Base-by-base conservation (phyloP, 169 alveolate species). In the Eimeria praecox region DNA sequence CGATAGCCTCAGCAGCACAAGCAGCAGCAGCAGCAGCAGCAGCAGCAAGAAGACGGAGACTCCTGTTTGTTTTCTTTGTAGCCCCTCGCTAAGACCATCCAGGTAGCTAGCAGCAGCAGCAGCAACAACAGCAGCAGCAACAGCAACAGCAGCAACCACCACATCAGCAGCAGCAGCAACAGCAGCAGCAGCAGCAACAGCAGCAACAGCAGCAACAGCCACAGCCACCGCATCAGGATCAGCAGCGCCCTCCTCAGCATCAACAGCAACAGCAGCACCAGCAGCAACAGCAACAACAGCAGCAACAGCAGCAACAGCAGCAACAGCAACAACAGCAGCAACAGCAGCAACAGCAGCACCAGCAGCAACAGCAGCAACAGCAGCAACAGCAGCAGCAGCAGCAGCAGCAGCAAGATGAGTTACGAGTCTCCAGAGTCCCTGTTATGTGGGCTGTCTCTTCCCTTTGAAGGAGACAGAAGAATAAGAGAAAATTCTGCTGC, bases 111-210 rank as follows among this genome's bases (percentile, higher is more conserved):
- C 59, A 52, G 20, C 8, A 5, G 8, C 66, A 56, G 66, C 66
- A 56, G 66, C 66, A 56, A 20, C 95, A 14, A 91, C 95, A 56
- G 95, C 95, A 42, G 89, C 95, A 49, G 80, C 95, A 18, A 73
- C 80, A 49, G 95, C 38, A 73, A 46, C 38, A 38, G 85, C 75
- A 24, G 33, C 75, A 24, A 27, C 75, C 4, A 5, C 75, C 35
- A 5, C 75, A 24, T 18, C 75, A 24, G 75, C 75, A 24, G n/a
- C 75, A 24, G 33, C 75, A 4, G 75, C 75, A 24, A 6, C 59
- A 52, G 59, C 59, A 52, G 6, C 59, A 52, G 59, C 59, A 52
- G 59, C 59, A 52, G 6, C 59, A 52, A 52, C 59, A 52, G 6
- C 59, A 52, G 59, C 59, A 6, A 6, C 59, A 52, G 59, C 59